phyloP scores from a whole-genome alignment of 129 eudicot genomes.

The carrot (Daucus carota) region DH1_v3.0 NC_030383.2:51690501-51691000 shows the following conservation, averaged over 20 bases:
- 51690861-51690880: constrained; percentile 50
- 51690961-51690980: neutral
- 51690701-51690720: no score
- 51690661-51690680: no score
- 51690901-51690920: neutral
- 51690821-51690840: constrained; percentile 95
- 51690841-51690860: constrained; percentile 98
- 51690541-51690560: no score
- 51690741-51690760: neutral
- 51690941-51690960: neutral
- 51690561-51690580: no score
- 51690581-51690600: no score
- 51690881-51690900: constrained; percentile 70
- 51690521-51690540: no score
- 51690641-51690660: no score
- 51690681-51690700: neutral
- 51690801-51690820: constrained; percentile 98
- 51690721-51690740: neutral
- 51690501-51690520: constrained; percentile 2
- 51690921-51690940: neutral
- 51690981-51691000: neutral
- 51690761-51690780: neutral
- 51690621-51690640: no score
- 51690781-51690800: neutral
- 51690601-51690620: no score